Conservation (phyloP, 176 grass and related monocot genomes). For the Cenchrus fungigraminus region DNA sequence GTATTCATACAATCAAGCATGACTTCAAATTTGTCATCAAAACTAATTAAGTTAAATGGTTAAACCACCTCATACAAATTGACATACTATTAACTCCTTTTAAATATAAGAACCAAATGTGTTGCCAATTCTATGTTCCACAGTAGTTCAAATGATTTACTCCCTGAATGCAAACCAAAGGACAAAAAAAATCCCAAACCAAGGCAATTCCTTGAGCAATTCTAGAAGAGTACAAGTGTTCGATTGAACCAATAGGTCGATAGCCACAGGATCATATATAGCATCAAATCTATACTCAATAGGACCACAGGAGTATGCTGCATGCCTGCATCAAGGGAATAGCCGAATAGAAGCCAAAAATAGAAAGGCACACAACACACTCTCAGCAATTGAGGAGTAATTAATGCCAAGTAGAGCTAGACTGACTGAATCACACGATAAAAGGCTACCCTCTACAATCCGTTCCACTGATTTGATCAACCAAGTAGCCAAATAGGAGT, state of each 20-base stretch:
- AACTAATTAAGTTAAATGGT: background rate
- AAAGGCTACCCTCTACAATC: slow-evolving; percentile 24
- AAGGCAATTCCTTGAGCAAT: background rate
- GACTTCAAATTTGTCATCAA: background rate
- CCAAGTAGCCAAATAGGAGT: background rate
- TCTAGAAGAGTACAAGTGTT: background rate
- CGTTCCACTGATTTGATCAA: background rate
- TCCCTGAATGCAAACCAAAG: background rate
- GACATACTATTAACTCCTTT: background rate
- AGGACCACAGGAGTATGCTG: background rate
- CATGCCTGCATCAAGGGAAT: background rate
- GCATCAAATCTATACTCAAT: background rate
- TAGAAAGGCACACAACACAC: slow-evolving; percentile 2
- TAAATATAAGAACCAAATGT: background rate
- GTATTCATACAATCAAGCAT: slow-evolving; percentile 3
- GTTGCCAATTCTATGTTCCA: background rate
- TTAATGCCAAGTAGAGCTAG: slow-evolving; percentile 20
- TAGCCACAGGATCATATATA: background rate
- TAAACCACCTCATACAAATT: slow-evolving; percentile 19
- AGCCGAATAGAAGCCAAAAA: background rate
- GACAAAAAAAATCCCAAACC: too few species aligned
- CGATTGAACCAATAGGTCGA: background rate
- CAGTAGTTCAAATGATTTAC: background rate
- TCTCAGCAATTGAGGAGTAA: background rate
- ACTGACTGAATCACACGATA: background rate